Base-by-base conservation (phyloP, 208 protist genomes). In the Leptomonas seymouri region DNA sequence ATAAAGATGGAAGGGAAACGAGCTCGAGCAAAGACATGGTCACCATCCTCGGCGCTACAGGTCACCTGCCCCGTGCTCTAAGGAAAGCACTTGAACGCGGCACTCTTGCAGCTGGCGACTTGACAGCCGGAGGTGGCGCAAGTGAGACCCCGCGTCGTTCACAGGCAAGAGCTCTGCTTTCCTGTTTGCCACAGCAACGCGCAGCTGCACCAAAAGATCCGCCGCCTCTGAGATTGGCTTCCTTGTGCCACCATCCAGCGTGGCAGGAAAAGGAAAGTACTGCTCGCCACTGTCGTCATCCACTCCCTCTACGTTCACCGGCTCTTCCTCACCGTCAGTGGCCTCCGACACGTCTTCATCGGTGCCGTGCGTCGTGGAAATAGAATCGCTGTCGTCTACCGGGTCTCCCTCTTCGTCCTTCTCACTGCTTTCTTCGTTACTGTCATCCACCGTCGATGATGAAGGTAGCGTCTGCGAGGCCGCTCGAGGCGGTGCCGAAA, bases 141-240 rank as follows among this genome's bases (percentile, higher is more conserved):
- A 28, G 44, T 50, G 44, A 25, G 27, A n/a, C 18, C 11, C 58
- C 11, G 44, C 25, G 3, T 9, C 1, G 11, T 64, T 14, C 34
- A 53, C 8, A 2, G 58, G 28, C 27, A 15, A 16, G 23, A 41
- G 9, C 42, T 64, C 58, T 27, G 58, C 42, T 20, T 53, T 64
- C 0, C 58, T n/a, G 16, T 64, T 9, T 20, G n/a, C 58, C 14
- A 53, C 27, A 2, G 58, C 58, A 42, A 28, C 42, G 18, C 28
- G 58, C 23, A 53, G 42, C 44, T 41, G 1, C 21, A 44, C 58
- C 12, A 64, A 44, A 5, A 53, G n/a, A 14, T 65, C 46, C 15
- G 46, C 60, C 60, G 60, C 60, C 46, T 65, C 31, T 3, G 60
- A 65, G 11, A 44, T 27, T 7, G 60, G 60, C 46, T 49, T 36